Evolutionary conservation across 2,329 filamentous ascomycete species (phyloP), one percentile per base, ranked within the genome.

Genomic region (Cyanodermella asteris): DNA sequence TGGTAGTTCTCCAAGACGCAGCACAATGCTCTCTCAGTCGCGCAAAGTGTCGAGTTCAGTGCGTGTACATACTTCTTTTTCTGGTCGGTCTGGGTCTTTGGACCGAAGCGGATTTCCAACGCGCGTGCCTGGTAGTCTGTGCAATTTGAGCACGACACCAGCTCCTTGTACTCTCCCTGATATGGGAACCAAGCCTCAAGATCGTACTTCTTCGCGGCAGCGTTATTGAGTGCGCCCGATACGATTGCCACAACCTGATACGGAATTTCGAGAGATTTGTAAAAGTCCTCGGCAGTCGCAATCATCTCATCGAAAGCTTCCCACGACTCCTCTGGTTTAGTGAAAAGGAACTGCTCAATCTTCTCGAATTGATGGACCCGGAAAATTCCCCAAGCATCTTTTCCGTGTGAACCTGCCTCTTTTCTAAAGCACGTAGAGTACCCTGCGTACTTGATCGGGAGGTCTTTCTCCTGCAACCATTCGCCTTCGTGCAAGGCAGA

Each of bases 341-440:
- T 74, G 38, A 76, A 59, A 31, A 78, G 55, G 43, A 80, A 84
- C 53, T 81, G 76, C 43, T 82, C 74, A 26, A 78, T 65, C 64
- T 90, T 93, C 50, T 94, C 84, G 42, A 94, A 97, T 49, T 97
- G 84, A 49, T 97, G 87, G 15, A 94, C 82, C 35, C 87, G 73
- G 64, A 93, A 97, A 33, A 94, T 80, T 28, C 87, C 87, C 87
- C 87, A 97, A 2, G 84, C 84, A 47, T 97, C 81, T 45, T 80
- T 75, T 16, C 81, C 74, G 44, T 87, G 84, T 12, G 77, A 72
- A 27, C 87, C 87, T 20, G 87, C 87, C 49, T 97, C 87, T 53
- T 90, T 82, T 38, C 87, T 67, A 59, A 91, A 97, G 51, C 82
- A 93, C 16, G 84, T 91, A 38, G 72, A 82, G 57, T 84, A 93